Evolutionary conservation across 306 rosid genomes (phyloP), one percentile per base, ranked within the genome.

Genomic region (Cicer pinnatifidum): DNA sequence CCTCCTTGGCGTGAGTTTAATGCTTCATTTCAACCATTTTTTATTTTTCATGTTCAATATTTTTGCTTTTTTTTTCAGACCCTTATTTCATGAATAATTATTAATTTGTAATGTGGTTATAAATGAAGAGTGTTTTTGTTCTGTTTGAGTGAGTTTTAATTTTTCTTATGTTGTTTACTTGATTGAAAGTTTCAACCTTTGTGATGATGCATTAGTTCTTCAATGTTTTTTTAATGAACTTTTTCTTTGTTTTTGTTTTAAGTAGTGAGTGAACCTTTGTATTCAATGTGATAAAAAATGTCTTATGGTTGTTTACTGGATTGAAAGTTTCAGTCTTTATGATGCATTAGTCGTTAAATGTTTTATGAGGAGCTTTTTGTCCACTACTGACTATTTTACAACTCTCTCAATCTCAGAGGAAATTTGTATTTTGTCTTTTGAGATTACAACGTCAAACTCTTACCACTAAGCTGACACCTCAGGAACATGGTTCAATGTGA

Each of bases 1-100:
- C 98, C 98, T 67, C 97, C 98, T 1, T 94, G 98, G 97, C 98
- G 98, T 94, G 74, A 88, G 96, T 86, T 37, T 60, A 75, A 63
- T 57, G 59, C 62, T 66, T 37, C 38, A 38, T 72, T 72, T 15
- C 1, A 17, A 9, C 16, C 41, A 3, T n/a, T 38, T 72, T 45
- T 47, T 40, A 35, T 17, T 37, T 71, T 39, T 53, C 58, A 59
- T 54, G 56, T 33, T 35, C 33, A 35, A 69, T 5, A 56, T 56
- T 39, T 57, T 3, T 16, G 19, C 53, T 35, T 56, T 48, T 33
- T 11, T 20, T 16, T 47, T 9, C 60, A 16, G 37, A 4, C 15
- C 38, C 9, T 15, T 23, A 23, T 39, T 66, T 37, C 3, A 63
- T 53, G 40, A 6, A 45, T 62, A 54, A 8, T 54, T 17, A 59